Evolutionary conservation across 495 filamentous ascomycete species (phyloP).

Genomic region (Aspergillus cavernicola): DNA sequence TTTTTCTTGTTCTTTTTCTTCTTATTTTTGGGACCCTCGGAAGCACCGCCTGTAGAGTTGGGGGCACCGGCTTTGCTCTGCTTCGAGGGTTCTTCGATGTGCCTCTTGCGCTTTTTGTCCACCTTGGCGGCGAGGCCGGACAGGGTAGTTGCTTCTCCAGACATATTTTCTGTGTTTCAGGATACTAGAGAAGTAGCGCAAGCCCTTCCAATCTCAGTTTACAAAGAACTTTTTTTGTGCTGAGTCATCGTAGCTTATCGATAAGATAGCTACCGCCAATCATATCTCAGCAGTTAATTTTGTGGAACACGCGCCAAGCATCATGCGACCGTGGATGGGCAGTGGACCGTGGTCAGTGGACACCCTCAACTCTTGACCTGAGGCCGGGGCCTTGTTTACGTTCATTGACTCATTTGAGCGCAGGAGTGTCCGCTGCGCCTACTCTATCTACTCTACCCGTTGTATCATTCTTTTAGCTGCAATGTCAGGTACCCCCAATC

Average conservation of each 20-base stretch:
- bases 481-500: conserved; percentile 38
- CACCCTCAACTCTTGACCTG: too few relatives aligned
- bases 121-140: conserved; percentile 36
- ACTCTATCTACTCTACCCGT: background rate
- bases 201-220: background rate
- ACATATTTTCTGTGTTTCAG: conserved; percentile 10
- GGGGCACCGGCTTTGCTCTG: conserved; percentile 27
- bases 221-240: conserved; percentile 13
- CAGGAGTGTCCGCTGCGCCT: background rate
- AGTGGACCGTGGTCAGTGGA: too few relatives aligned
- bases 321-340: too few relatives aligned
- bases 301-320: conserved; percentile 11
- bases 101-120: conserved; percentile 51
- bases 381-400: too few relatives aligned
- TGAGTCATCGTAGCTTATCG: conserved; percentile 37
- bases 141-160: conserved; percentile 9
- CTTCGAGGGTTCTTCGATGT: conserved; percentile 43
- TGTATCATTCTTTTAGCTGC: background rate
- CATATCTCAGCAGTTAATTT: conserved; percentile 14
- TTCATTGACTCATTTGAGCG: background rate
- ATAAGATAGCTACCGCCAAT: conserved; percentile 30
- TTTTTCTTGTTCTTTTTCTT: conserved; percentile 48
- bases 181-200: background rate
- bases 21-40: conserved; percentile 35
- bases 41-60: conserved; percentile 18